These are phyloP conservation scores for Ceratocystis cubensis DNA, from an alignment of 2,329 filamentous ascomycete species.

Conservation along the genomic window DNA sequence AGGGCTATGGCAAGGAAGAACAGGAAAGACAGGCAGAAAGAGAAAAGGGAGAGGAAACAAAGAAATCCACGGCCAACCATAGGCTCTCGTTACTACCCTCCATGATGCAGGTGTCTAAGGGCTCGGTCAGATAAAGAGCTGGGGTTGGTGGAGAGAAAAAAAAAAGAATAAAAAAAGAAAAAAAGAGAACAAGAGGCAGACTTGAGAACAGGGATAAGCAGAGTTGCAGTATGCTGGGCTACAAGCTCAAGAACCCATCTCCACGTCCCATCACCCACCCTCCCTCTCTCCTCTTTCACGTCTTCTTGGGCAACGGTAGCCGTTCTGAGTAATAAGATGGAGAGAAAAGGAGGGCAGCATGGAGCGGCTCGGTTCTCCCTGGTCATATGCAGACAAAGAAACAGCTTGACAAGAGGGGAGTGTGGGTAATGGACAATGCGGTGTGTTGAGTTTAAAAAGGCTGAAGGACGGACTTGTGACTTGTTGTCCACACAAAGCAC, in stretches of 20 bases:
- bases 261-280: too few species aligned
- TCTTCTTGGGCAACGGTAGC: background rate
- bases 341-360: too few species aligned
- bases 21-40: background rate
- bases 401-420: too few species aligned
- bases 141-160: background rate
- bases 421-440: too few species aligned
- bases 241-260: too few species aligned
- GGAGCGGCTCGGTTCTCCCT: too few species aligned
- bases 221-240: background rate
- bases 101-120: conserved; percentile 1
- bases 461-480: too few species aligned
- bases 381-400: too few species aligned
- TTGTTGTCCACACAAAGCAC: too few species aligned
- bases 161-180: background rate
- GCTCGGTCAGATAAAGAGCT: background rate
- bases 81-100: background rate
- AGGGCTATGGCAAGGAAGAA: background rate
- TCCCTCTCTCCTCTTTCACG: background rate
- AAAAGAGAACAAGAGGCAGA: background rate
- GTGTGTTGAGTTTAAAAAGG: too few species aligned
- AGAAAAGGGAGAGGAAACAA: background rate
- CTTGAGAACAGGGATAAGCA: background rate
- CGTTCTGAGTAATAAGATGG: background rate
- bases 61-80: background rate